phyloP scores from a whole-genome alignment of 805 yeast genomes.

The Ogataea trehalophila region DNA sequence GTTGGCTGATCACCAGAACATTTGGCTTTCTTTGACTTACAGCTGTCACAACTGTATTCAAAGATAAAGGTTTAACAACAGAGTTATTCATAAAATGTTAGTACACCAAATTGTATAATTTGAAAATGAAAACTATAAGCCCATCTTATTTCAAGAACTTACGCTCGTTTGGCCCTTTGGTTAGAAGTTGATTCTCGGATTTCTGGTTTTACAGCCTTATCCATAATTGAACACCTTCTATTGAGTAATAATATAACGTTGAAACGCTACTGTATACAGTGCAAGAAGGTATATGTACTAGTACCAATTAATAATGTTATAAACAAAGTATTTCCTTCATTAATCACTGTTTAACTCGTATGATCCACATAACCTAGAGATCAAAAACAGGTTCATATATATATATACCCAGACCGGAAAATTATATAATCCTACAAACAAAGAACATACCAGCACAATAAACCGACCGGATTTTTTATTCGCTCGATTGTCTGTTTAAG shows the following conservation, averaged over 20 bases:
- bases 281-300: no score
- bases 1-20: slow-evolving; percentile 24
- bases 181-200: not conserved
- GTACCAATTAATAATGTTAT: no score
- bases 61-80: not conserved
- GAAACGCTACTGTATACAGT: no score
- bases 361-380: no score
- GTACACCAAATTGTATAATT: not conserved
- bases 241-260: not conserved
- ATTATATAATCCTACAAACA: no score
- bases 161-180: slow-evolving; percentile 1
- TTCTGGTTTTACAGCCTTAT: not conserved
- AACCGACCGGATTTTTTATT: no score
- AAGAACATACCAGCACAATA: no score
- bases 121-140: not conserved
- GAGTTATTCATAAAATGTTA: not conserved
- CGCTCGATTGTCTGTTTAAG: no score
- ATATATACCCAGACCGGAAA: no score
- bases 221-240: not conserved
- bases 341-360: no score
- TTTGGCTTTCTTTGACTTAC: slow-evolving; percentile 19
- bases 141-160: not conserved
- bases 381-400: no score
- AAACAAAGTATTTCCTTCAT: no score
- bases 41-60: slow-evolving; percentile 15